Evolutionary conservation across 1,284 basidiomycete species (phyloP), one percentile per base, ranked within the genome.

Genomic region (Ganoderma boninense): DNA sequence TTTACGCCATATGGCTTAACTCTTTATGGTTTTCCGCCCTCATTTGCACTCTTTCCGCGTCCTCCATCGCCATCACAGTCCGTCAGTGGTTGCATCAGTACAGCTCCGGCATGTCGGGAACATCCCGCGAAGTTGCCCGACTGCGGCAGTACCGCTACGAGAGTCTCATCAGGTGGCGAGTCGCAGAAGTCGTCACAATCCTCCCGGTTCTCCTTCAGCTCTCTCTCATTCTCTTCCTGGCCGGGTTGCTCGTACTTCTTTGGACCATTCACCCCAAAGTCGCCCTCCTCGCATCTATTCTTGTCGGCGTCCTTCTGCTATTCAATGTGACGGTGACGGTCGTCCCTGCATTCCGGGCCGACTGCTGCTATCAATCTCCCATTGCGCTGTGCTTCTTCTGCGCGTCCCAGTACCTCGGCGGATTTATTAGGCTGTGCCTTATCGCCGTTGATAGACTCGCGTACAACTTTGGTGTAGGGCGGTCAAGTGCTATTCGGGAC

Each of bases 11-110:
- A 68, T 82, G 84, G 18, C 89, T 91, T 65, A 92, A 91, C 75
- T 82, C 81, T 42, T 87, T 92, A 71, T 92, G 90, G 90, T 91
- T 92, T 71, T 82, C 85, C 10, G 90, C 89, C 16, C 80, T 92
- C 69, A 90, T 92, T 3, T 91, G 91, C 79, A 90, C 88, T 68
- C 90, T 92, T 69, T 89, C 67, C 23, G 66, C 71, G 11, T 67
- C 70, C 4, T 52, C 65, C 4, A 29, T 73, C 42, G 69, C 65
- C 23, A 69, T 75, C 23, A 64, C 70, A 40, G 72, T 67, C 65
- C 72, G 72, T 32, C 72, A 75, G 52, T 77, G 76, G 76, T 66
- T 74, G 20, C 57, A 66, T 29, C 60, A 71, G 44, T 69, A 70
- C 43, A 65, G 54, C 57, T 61, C 56, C n/a, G 66, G 68, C 14